Evolutionary conservation across 805 yeast species (phyloP).

Genomic region (Komagataella mondaviorum): DNA sequence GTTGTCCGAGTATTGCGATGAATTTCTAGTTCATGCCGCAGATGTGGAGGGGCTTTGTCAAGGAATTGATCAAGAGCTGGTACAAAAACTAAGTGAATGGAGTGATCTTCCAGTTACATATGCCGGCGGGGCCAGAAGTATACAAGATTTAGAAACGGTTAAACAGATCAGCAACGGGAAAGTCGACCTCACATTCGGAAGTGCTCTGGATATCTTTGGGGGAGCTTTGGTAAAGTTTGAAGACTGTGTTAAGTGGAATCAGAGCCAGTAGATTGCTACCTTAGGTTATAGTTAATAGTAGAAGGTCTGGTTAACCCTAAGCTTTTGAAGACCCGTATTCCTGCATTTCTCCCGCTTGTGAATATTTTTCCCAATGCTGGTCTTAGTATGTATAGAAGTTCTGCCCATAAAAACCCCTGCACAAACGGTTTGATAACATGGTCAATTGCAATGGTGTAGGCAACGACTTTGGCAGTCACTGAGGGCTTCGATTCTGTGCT

Average conservation of each 20-base stretch:
- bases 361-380: constrained; percentile 19
- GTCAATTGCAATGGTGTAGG: constrained; percentile 35
- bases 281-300: not conserved
- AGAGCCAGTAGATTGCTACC: not conserved
- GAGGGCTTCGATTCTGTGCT: constrained; percentile 17
- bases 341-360: constrained; percentile 11
- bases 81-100: constrained; percentile 67
- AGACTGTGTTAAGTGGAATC: constrained; percentile 71
- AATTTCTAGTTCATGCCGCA: constrained; percentile 92
- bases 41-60: constrained; percentile 95
- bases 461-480: constrained; percentile 30
- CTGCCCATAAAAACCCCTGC: constrained; percentile 38
- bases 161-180: constrained; percentile 56
- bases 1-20: constrained; percentile 60
- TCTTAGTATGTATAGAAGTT: constrained; percentile 18
- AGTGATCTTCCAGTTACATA: constrained; percentile 65
- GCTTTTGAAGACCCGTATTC: constrained; percentile 7
- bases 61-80: constrained; percentile 81
- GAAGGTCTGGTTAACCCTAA: constrained; percentile 1
- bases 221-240: constrained; percentile 66
- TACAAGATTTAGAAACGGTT: constrained; percentile 58
- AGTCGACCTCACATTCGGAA: constrained; percentile 88
- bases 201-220: constrained; percentile 90
- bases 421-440: constrained; percentile 41
- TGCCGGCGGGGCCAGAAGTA: constrained; percentile 90